Base-by-base conservation (phyloP, 1,284 basidiomycete species). In the Dichomitus squalens region DNA sequence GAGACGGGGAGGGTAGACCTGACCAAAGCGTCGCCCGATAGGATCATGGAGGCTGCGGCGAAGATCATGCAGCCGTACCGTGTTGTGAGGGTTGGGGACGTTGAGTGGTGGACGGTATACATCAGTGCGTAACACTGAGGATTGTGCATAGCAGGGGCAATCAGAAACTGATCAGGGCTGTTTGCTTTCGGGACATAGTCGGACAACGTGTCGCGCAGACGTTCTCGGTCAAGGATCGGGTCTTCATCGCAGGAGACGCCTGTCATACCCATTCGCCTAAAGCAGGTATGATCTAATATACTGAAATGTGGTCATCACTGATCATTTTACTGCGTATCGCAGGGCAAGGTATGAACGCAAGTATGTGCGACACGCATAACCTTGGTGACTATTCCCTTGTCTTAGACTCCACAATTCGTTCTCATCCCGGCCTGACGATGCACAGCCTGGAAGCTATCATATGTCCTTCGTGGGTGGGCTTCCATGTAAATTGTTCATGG, bases 241-340 rank as follows among this genome's bases (percentile, higher is more conserved):
- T 92, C 3, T 93, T 93, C 71, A 93, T 93, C 60, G 89, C 86
- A 1, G 90, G 91, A 1, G 89, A 92, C 72, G 88, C 87, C 1
- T 92, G 86, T 65, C 92, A 94, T 67, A 94, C 92, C 0, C 92
- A 94, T 72, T 92, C 90, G 0, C 92, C 92, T 0, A 94, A 84
- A 64, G 81, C 81, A 5, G 72, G 71, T 66, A 20, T 52, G 33
- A 29, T 7, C 4, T 21, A 33, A 6, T 25, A 27, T 14, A 4
- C 41, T 9, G n/a, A 4, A 12, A n/a, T 44, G 3, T 7, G 7
- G 5, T 14, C 12, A 7, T 12, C 12, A 2, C 41, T n/a, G 16
- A 14, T 44, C 29, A 25, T 9, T n/a, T 14, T 4, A 2, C 2
- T 2, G 25, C 29, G 3, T 29, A n/a, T 9, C 11, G 39, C 84